Base-by-base conservation (phyloP, 805 yeast genomes). In the Starmerella vitae region DNA sequence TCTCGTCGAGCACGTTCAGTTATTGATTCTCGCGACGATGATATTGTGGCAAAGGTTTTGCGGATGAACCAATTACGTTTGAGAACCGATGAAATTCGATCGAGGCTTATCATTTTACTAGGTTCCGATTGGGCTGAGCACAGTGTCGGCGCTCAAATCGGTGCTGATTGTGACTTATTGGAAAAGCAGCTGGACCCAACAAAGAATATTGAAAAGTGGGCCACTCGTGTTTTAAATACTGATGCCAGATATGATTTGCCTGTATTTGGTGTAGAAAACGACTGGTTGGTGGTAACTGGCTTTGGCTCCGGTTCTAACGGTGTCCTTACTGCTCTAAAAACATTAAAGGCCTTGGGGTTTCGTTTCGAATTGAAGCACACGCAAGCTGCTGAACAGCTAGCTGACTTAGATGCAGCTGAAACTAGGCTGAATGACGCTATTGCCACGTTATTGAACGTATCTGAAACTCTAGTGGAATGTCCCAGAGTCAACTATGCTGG, bases 81-180 rank as follows among this genome's bases (percentile, higher is more conserved):
- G 20, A 70, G 69, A 35, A 51, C 76, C 3, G 55, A 58, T 3
- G 55, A 58, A 19, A 53, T 74, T n/a, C 50, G 64, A 24, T 47
- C 54, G 3, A 62, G 72, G 22, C 56, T 77, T 6, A 72, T 70
- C 32, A 55, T 64, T 10, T 64, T 77, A 3, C 58, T 78, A 6
- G 81, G 85, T 0, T 52, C 63, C 14, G 72, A 73, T 6, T 78
- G 86, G 86, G 59, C 56, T 17, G 58, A 64, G 8, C 73, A 71
- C 42, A 69, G 76, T 2, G 84, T 76, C 37, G 95, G 94, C 0
- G 68, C 66, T 37, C 71, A 68, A 44, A 68, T 88, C 1, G 61
- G 68, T 9, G 55, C 62, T 1, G 81, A 73, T 43, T 64, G 72
- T 19, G 48, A 54, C 2, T 56, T 61, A 0, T 62, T 80, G 34